Evolutionary conservation across 345 rosid genomes (phyloP), one percentile per base, ranked within the genome.

Genomic region (Syzygium aromaticum): DNA sequence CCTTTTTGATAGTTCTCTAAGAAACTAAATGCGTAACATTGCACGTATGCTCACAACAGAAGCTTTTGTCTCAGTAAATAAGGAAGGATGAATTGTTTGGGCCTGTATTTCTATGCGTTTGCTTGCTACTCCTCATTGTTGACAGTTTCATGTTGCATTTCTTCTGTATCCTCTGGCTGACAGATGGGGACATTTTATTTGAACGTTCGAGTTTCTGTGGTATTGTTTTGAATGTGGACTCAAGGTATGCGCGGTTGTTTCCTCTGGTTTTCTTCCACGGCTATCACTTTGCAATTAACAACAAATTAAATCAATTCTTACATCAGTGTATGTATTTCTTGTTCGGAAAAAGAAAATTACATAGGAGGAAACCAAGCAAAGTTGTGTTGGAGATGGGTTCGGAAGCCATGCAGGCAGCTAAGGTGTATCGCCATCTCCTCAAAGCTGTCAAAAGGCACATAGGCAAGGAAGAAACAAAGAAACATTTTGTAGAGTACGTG

Each of bases 391-490:
- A 88, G 90, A 96, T 94, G 98, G 89, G 93, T 88, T 91, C 88
- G 14, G 91, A 92, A 88, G 89, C 84, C 77, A 64, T 89, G 89
- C 87, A 86, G 90, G 95, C 93, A 80, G 91, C 94, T 43, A 94
- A 88, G 91, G 94, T 89, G 21, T 95, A 93, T 82, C 95, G 96
- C 56, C 90, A 90, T 21, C 94, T 98, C 90, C 93, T 96, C 61
- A 98, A 92, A 88, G 92, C 98, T 51, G 89, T 96, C 77, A 92
- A 87, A 85, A 95, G 92, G 84, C 96, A 96, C 86, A 85, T 96
- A 64, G 99, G 98, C n/a, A 93, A 91, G 17, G 96, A 98, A 90
- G 97, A 92, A 52, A 89, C 91, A 84, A 94, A 95, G 92, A 88
- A 85, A 88, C 98, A 96, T 91, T 95, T 98, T 43, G 84, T 25